Evolutionary conservation across 495 filamentous ascomycete genomes (phyloP).

Genomic region (Letharia lupina): DNA sequence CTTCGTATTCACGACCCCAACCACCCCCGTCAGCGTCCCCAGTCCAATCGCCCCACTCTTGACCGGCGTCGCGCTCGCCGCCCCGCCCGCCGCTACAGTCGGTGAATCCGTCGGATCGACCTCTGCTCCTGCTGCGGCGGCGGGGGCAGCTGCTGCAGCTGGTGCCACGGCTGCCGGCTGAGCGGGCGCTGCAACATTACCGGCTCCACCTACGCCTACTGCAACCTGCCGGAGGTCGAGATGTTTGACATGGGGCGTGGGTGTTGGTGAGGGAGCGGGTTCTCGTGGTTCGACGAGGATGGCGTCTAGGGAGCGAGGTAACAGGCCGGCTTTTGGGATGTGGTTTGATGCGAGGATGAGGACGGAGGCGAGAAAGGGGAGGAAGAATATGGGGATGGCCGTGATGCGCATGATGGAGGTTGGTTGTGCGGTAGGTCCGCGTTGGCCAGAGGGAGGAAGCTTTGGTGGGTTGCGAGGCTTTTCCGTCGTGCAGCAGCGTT

Average conservation of each 20-base stretch:
- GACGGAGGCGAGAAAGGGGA: slow-evolving; percentile 11
- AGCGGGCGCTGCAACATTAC: slow-evolving; percentile 1
- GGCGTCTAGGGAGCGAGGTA: slow-evolving; percentile 15
- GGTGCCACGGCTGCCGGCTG: slow-evolving; percentile 12
- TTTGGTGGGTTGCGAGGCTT: not conserved
- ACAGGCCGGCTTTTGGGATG: not conserved
- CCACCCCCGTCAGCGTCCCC: slow-evolving; percentile 25
- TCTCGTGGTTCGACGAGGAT: slow-evolving; percentile 16
- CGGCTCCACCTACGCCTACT: slow-evolving; percentile 19
- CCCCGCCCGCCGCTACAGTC: slow-evolving; percentile 12
- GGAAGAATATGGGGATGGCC: slow-evolving; percentile 8
- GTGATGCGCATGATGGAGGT: slow-evolving; percentile 1
- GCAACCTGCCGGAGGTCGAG: slow-evolving; percentile 21
- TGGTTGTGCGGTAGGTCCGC: not conserved
- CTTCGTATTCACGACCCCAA: slow-evolving; percentile 25
- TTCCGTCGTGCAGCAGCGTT: not conserved
- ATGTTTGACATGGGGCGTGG: slow-evolving; percentile 14
- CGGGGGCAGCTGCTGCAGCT: slow-evolving; percentile 11
- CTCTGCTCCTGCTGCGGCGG: slow-evolving; percentile 11
- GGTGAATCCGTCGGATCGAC: slow-evolving; percentile 4
- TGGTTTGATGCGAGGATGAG: not conserved
- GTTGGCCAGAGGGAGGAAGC: not conserved
- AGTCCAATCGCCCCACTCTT: slow-evolving; percentile 23
- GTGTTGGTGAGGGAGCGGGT: not conserved
- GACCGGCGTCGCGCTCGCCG: slow-evolving; percentile 14